Conservation (phyloP, 2,329 filamentous ascomycete species). For the Fusarium humuli region DNA sequence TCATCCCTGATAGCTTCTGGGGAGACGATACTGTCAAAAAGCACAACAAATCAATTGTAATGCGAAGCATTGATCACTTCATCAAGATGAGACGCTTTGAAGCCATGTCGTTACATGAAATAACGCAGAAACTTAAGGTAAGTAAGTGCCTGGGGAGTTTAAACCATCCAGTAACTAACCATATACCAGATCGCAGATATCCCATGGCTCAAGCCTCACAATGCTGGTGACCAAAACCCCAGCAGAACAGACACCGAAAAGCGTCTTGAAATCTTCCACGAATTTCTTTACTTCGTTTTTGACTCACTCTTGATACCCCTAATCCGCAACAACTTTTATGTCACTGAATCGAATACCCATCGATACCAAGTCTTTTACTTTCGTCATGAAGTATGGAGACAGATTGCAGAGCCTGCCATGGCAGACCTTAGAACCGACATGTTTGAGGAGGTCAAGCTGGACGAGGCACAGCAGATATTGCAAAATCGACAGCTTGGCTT, state of each 20-base stretch:
- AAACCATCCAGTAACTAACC: not conserved
- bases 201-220: conserved; percentile 76
- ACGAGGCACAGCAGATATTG: conserved; percentile 68
- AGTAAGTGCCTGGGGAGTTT: not conserved
- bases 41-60: conserved; percentile 71
- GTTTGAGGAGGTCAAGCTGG: conserved; percentile 79
- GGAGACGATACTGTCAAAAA: conserved; percentile 65
- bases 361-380: conserved; percentile 91
- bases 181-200: conserved; percentile 70
- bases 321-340: conserved; percentile 88
- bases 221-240: conserved; percentile 63
- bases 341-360: conserved; percentile 88
- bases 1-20: conserved; percentile 83
- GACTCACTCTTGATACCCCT: conserved; percentile 92
- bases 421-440: conserved; percentile 74
- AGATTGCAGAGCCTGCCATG: conserved; percentile 79
- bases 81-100: conserved; percentile 84
- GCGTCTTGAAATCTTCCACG: conserved; percentile 80
- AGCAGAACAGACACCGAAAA: conserved; percentile 80
- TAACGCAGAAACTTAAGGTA: conserved; percentile 81
- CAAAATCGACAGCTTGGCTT: conserved; percentile 75
- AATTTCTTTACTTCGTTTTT: conserved; percentile 92
- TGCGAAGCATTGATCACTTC: conserved; percentile 81
- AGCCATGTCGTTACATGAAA: conserved; percentile 80
- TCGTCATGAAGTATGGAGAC: conserved; percentile 90